Percentiles rank a stretch among this genome's conserved stretches.
Evolutionary conservation across 352 stramenopile species (phyloP).

Genomic region (Pythium apleroticum): DNA sequence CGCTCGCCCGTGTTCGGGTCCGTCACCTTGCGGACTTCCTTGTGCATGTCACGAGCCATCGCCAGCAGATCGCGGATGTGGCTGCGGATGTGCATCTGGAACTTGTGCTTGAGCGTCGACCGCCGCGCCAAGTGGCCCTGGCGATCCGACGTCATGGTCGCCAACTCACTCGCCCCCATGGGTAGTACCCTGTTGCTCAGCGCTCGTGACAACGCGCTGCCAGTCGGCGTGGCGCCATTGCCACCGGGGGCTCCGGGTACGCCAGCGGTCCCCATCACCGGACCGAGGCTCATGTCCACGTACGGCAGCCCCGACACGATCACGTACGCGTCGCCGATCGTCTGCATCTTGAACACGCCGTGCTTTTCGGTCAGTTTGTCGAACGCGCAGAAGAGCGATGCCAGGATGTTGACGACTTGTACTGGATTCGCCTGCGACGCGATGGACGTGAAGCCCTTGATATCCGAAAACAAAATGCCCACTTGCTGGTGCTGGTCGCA

Average conservation of each 20-base stretch:
- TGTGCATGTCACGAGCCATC: slow-evolving; percentile 88
- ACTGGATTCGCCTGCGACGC: slow-evolving; percentile 76
- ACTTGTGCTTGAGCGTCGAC: slow-evolving; percentile 79
- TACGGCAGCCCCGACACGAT: slow-evolving; percentile 87
- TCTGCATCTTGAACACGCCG: slow-evolving; percentile 93
- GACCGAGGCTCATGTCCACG: slow-evolving; percentile 79
- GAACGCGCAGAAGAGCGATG: slow-evolving; percentile 91
- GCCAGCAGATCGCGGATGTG: slow-evolving; percentile 78
- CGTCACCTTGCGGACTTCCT: slow-evolving; percentile 79
- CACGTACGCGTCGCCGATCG: slow-evolving; percentile 92
- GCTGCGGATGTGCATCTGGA: slow-evolving; percentile 78
- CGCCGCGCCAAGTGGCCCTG: slow-evolving; percentile 31
- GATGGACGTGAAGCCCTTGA: slow-evolving; percentile 92
- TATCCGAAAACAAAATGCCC: slow-evolving; percentile 90
- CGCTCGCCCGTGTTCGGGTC: slow-evolving; percentile 83
- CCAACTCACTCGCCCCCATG: slow-evolving; percentile 27
- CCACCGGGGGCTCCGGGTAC: background rate
- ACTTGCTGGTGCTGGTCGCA: slow-evolving; percentile 87
- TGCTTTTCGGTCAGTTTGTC: slow-evolving; percentile 92
- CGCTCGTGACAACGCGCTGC: slow-evolving; percentile 6
- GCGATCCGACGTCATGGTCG: slow-evolving; percentile 20
- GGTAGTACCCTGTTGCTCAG: slow-evolving; percentile 57
- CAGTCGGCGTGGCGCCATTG: slow-evolving; percentile 7
- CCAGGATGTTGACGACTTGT: slow-evolving; percentile 90
- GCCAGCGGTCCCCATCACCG: slow-evolving; percentile 30